Base-by-base conservation (phyloP, 2,329 filamentous ascomycete species). In the Penicillium olsonii region DNA sequence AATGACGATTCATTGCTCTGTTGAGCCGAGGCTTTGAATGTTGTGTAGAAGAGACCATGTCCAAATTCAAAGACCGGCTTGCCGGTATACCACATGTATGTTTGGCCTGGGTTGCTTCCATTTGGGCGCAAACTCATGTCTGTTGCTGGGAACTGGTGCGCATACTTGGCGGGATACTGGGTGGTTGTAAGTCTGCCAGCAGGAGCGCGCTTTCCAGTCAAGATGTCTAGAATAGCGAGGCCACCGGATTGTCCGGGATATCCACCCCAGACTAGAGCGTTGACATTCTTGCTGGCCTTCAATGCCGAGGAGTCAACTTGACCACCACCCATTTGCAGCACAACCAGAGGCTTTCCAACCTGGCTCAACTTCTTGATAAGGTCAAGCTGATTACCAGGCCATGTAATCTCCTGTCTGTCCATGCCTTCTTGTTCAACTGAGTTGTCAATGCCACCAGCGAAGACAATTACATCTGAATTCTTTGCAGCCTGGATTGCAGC, bases 241-340 rank as follows among this genome's bases (percentile, higher is more conserved):
- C 74, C 74, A 7, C 74, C 73, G 3, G 69, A 70, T 49, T 76
- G 74, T 15, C 74, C 72, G 0, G 74, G 73, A 49, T 76, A 75
- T 9, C 72, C 74, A 37, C 68, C 71, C 74, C 74, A 76, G 17
- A 76, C 40, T 5, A 76, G 56, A 5, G 74, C 64, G 26, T 68
- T 69, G 48, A 76, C 68, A 14, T 73, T 70, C 7, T 64, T 50
- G 55, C 74, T 74, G 6, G 45, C 37, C 37, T 73, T 63, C 4
- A 76, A 64, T 0, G 68, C 61, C 0, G 71, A 70, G 11, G 68
- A 69, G 52, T 77, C 74, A 8, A 77, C 66, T 50, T 75, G 73
- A 2, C 73, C 73, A 50, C 69, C 72, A 6, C 75, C 74, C 64
- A 75, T 71, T 44, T 75, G 71, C 1, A 75, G 56, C 1, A 76